Percentiles rank a stretch among this genome's conserved stretches.
phyloP scores from a whole-genome alignment of 352 stramenopile genomes.

The Pilasporangium apinafurcum region DNA sequence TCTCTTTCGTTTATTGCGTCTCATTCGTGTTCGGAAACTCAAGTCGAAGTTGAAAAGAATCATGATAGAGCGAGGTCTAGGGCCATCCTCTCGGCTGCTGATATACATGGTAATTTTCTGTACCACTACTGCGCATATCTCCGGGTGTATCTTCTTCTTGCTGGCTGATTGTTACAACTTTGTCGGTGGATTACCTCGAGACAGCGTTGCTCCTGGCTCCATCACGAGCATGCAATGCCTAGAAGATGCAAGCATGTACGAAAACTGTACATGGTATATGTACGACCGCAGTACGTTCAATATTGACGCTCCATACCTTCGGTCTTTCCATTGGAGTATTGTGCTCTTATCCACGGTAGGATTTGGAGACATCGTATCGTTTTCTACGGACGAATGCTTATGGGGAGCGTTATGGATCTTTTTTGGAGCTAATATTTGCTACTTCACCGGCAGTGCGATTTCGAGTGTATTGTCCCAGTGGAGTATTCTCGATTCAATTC shows the following conservation, averaged over 20 bases:
- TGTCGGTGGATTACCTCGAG: conserved; percentile 28
- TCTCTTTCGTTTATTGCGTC: conserved; percentile 34
- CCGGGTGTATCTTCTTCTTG: conserved; percentile 54
- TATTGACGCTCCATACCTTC: conserved; percentile 52
- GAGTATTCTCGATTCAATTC: conserved; percentile 35
- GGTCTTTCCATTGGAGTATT: conserved; percentile 65
- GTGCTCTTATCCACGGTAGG: conserved; percentile 65
- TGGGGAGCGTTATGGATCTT: conserved; percentile 64
- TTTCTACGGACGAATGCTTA: conserved; percentile 32
- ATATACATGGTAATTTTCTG: conserved; percentile 46
- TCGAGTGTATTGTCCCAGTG: conserved; percentile 54
- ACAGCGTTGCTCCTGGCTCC: conserved; percentile 3
- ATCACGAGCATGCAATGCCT: conserved; percentile 5
- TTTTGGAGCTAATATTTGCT: conserved; percentile 66
- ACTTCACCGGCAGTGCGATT: conserved; percentile 52
- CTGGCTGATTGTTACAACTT: conserved; percentile 35
- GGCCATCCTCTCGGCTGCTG: conserved; percentile 31
- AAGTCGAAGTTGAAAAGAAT: conserved; percentile 13
- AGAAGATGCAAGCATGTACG: conserved; percentile 19
- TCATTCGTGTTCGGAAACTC: conserved; percentile 42
- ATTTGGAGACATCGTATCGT: conserved; percentile 30
- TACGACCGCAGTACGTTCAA: conserved; percentile 56
- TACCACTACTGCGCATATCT: conserved; percentile 26
- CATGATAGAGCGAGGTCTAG: conserved; percentile 36
- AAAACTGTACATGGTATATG: conserved; percentile 70